phyloP scores from a whole-genome alignment of 768 basidiomycete genomes.

The Mycena venus region DNA sequence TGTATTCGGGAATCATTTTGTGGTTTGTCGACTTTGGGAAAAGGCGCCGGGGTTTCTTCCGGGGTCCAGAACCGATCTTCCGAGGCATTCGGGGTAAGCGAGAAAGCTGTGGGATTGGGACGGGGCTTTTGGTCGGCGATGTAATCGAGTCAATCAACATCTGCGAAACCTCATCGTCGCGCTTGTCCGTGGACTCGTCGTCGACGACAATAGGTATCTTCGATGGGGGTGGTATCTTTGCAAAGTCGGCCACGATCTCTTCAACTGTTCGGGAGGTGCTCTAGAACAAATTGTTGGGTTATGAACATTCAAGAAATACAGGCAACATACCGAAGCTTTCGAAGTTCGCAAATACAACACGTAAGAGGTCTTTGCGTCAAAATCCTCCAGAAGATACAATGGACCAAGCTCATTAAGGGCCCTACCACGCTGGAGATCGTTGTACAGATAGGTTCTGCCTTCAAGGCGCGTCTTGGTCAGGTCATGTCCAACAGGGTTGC shows the following conservation, averaged over 20 bases:
- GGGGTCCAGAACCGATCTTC: background rate
- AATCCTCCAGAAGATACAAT: background rate
- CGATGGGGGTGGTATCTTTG: background rate
- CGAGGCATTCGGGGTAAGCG: background rate
- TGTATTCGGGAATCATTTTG: background rate
- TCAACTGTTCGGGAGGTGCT: background rate
- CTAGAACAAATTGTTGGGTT: background rate
- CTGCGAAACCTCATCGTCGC: background rate
- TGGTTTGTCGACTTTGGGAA: background rate
- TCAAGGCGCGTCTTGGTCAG: background rate
- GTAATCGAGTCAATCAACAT: background rate
- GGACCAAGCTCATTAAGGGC: background rate
- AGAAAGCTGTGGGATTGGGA: background rate
- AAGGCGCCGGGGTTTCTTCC: background rate
- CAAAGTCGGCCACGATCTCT: background rate
- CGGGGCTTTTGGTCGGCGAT: background rate
- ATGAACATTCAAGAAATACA: too few species aligned
- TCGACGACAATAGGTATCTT: background rate
- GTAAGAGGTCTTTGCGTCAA: background rate
- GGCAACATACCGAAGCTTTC: background rate
- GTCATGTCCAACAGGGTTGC: background rate
- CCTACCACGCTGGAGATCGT: background rate
- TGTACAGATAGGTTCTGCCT: background rate
- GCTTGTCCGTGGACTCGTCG: background rate
- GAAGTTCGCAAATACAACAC: constrained; percentile 10